These are phyloP conservation scores for Fagopyrum tataricum DNA, from an alignment of 148 eudicot species.

Conservation along the genomic window DNA sequence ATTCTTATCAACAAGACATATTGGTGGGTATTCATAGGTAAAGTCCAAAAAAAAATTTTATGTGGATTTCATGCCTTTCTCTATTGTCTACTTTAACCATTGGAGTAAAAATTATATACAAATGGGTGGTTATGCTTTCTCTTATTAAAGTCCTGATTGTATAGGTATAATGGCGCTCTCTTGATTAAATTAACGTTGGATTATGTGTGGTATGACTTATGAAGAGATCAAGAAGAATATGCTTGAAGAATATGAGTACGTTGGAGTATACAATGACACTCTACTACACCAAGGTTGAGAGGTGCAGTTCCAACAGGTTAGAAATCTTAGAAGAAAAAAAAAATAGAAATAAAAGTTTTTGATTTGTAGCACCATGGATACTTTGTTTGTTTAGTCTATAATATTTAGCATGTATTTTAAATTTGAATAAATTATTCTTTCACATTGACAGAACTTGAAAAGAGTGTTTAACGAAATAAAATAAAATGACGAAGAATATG, in stretches of 20 bases:
- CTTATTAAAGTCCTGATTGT: slow-evolving; percentile 3
- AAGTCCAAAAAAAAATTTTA: neutral
- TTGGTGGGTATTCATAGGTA: slow-evolving; percentile 92
- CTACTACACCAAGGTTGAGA: too few species aligned
- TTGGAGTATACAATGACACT: too few species aligned
- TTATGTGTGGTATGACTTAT: slow-evolving; percentile 96
- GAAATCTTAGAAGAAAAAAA: too few species aligned
- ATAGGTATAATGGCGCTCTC: slow-evolving; percentile 98
- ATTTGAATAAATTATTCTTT: too few species aligned
- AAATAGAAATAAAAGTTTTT: too few species aligned
- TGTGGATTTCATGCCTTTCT: neutral
- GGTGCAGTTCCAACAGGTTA: too few species aligned
- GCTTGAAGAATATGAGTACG: slow-evolving; percentile 94
- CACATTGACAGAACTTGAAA: too few species aligned
- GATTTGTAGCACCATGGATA: too few species aligned
- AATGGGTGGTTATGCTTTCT: neutral
- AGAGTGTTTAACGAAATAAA: too few species aligned
- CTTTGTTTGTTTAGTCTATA: too few species aligned
- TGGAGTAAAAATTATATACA: slow-evolving; percentile 7
- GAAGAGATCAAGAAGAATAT: slow-evolving; percentile 91
- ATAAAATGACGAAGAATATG: too few species aligned
- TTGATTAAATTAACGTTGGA: slow-evolving; percentile 94
- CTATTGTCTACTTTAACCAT: neutral
- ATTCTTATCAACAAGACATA: slow-evolving; percentile 70
- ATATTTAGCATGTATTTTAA: too few species aligned